These are phyloP conservation scores for Hymenoscyphus salicellus DNA, from an alignment of 2,329 filamentous ascomycete species.

Conservation along the genomic window DNA sequence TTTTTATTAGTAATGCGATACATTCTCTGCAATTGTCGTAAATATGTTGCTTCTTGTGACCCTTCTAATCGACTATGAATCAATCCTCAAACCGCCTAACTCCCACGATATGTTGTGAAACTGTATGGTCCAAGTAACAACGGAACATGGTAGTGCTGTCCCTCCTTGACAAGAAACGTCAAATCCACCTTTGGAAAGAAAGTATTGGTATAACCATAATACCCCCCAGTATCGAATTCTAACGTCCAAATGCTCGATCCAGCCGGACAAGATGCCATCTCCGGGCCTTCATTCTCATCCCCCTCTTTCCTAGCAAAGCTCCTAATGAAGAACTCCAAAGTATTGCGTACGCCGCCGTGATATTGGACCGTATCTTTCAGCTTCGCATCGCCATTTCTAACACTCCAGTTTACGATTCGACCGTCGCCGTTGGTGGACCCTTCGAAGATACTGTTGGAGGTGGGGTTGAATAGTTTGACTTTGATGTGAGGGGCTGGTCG, in stretches of 20 bases:
- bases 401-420: slow-evolving; percentile 63
- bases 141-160: slow-evolving; percentile 76
- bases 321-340: slow-evolving; percentile 18
- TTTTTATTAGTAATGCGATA: slow-evolving; percentile 8
- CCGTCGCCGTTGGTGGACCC: slow-evolving; percentile 74
- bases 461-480: slow-evolving; percentile 46
- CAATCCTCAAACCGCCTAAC: slow-evolving; percentile 41
- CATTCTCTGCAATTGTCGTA: slow-evolving; percentile 7
- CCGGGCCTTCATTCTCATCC: slow-evolving; percentile 3
- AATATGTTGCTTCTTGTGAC: background rate
- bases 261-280: slow-evolving; percentile 13
- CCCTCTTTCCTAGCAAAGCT: slow-evolving; percentile 9
- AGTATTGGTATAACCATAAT: slow-evolving; percentile 62
- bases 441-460: slow-evolving; percentile 49
- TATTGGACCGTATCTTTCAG: background rate
- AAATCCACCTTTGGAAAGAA: slow-evolving; percentile 58
- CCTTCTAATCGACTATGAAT: background rate
- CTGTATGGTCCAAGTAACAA: slow-evolving; percentile 73
- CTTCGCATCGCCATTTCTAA: slow-evolving; percentile 8
- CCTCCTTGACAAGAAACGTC: slow-evolving; percentile 48
- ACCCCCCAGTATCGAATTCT: slow-evolving; percentile 68
- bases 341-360: slow-evolving; percentile 7
- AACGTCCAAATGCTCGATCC: slow-evolving; percentile 57
- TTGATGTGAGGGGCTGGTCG: slow-evolving; percentile 63
- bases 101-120: slow-evolving; percentile 79